These are phyloP conservation scores for Penstemon newberryi DNA, from an alignment of 257 asterid species.

Conservation along the genomic window DNA sequence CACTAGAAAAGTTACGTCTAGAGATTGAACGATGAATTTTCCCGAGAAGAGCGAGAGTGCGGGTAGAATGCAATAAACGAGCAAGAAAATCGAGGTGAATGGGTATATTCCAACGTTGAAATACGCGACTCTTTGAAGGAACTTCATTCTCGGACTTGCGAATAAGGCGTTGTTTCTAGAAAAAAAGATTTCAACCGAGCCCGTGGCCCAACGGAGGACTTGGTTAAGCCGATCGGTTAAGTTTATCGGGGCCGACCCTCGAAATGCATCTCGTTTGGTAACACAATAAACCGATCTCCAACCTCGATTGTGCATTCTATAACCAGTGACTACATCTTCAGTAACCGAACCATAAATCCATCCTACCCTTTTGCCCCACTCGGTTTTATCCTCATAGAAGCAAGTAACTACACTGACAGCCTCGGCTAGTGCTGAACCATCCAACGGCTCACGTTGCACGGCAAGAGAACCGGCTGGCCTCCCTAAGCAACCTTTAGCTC, in stretches of 20 bases:
- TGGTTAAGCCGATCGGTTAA: conserved; percentile 79
- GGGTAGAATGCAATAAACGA: conserved; percentile 77
- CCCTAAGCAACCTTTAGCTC: conserved; percentile 77
- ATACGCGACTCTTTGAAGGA: conserved; percentile 78
- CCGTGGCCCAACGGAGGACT: conserved; percentile 97
- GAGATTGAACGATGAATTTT: conserved; percentile 74
- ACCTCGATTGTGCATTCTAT: conserved; percentile 87
- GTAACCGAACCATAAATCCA: conserved; percentile 96
- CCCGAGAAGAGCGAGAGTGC: conserved; percentile 90
- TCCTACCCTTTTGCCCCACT: conserved; percentile 90
- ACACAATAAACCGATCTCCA: conserved; percentile 91
- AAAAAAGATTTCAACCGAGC: conserved; percentile 91
- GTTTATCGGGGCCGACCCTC: conserved; percentile 98
- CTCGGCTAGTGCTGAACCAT: conserved; percentile 76
- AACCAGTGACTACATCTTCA: conserved; percentile 90
- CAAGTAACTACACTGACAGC: conserved; percentile 81
- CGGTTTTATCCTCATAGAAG: conserved; percentile 85
- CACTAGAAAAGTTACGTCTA: conserved; percentile 59
- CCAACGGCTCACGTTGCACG: conserved; percentile 84
- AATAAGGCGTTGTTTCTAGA: conserved; percentile 80
- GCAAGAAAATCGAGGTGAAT: conserved; percentile 75
- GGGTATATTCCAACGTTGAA: conserved; percentile 92
- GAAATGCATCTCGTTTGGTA: conserved; percentile 75
- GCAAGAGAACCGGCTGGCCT: conserved; percentile 84
- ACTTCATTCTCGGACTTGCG: conserved; percentile 80